A percentile compares a stretch with the other conserved stretches of the same genome.
Conservation (phyloP, 2,329 filamentous ascomycete genomes). For the Botrytis squamosa region DNA sequence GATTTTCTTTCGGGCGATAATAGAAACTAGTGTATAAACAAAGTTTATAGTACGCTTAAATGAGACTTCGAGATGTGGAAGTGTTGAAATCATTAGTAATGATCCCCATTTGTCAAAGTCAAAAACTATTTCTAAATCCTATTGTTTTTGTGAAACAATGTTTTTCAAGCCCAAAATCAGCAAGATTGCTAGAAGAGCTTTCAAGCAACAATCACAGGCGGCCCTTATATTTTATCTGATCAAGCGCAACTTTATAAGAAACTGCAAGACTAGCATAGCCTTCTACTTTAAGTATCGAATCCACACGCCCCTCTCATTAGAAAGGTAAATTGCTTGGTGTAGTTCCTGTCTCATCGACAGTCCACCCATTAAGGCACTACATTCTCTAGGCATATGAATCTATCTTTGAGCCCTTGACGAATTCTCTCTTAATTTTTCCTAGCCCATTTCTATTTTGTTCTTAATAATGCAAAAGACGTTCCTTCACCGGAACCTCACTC, state of each 20-base stretch:
- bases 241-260: neutral
- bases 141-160: neutral
- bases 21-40: neutral
- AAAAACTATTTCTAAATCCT: neutral
- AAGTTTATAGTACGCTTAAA: neutral
- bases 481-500: neutral
- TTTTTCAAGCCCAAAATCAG: neutral
- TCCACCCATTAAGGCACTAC: neutral
- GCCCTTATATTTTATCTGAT: neutral
- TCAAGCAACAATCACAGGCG: neutral
- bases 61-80: neutral
- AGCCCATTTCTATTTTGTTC: neutral
- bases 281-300: neutral
- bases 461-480: neutral
- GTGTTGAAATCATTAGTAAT: neutral
- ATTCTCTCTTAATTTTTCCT: neutral
- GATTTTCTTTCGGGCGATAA: neutral
- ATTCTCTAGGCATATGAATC: neutral
- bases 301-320: neutral
- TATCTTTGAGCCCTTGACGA: neutral
- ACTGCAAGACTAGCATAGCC: neutral
- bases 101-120: neutral
- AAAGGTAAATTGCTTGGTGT: neutral
- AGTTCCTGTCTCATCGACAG: neutral
- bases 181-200: neutral